These are phyloP conservation scores for Delitschia confertaspora DNA, from an alignment of 495 filamentous ascomycete genomes.

Conservation along the genomic window DNA sequence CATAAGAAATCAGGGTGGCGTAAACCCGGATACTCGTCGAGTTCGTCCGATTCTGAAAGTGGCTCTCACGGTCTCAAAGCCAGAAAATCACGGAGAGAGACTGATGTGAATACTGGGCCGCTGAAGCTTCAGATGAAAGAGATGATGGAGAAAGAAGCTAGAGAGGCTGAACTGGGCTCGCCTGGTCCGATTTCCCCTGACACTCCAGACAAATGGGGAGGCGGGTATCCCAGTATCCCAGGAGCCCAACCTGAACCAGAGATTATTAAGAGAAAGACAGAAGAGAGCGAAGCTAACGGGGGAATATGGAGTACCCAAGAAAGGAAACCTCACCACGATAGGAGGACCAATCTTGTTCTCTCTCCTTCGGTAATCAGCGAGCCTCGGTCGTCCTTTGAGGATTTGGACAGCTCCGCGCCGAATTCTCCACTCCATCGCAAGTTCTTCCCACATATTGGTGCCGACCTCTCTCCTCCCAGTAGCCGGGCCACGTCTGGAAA, in stretches of 20 bases:
- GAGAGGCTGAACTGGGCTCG: conserved; percentile 6
- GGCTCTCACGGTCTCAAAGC: conserved; percentile 5
- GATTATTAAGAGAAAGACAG: not conserved
- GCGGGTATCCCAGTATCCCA: not conserved
- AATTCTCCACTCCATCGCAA: conserved; percentile 21
- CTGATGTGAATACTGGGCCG: conserved; percentile 40
- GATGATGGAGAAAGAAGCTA: conserved; percentile 40
- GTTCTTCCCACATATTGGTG: conserved; percentile 18
- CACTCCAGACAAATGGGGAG: conserved; percentile 36
- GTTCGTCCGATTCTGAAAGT: conserved; percentile 23
- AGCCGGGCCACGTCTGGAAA: conserved; percentile 19
- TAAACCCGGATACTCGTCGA: conserved; percentile 3
- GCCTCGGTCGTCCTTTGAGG: conserved; percentile 26
- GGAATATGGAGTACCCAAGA: not conserved
- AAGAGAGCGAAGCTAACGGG: not conserved
- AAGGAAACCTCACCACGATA: too few species aligned
- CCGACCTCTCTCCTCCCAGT: conserved; percentile 21
- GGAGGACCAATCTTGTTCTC: too few species aligned
- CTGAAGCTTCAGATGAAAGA: conserved; percentile 60
- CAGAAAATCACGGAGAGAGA: not conserved
- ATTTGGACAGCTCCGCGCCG: conserved; percentile 27
- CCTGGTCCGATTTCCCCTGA: conserved; percentile 19
- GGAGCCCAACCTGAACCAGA: not conserved
- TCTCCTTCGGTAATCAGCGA: conserved; percentile 3
- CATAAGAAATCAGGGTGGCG: conserved; percentile 19